Evolutionary conservation across 495 filamentous ascomycete genomes (phyloP), one percentile per base, ranked within the genome.

Genomic region (Lichenothelia convexa): DNA sequence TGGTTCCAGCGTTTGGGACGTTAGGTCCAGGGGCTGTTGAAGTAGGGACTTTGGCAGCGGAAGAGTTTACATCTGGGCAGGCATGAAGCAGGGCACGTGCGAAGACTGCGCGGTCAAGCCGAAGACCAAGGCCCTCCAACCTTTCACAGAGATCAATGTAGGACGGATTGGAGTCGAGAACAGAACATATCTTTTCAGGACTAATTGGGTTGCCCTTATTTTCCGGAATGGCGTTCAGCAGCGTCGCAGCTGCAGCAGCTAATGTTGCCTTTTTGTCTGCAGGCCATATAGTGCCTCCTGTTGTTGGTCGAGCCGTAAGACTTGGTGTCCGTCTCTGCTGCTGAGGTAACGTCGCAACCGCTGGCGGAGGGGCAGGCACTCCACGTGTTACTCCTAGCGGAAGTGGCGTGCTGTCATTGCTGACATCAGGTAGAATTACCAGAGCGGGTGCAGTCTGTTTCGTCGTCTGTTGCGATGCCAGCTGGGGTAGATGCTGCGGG

Each of bases 121-220:
- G 41, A 19, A 69, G 50, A 1, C 61, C 60, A 31, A 49, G 48
- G 1, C 29, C 21, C 36, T 71, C 67, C n/a, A 70, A 46, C 21
- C 47, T 43, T 39, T 63, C 57, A 45, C 67, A 71, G 3, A 71
- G 47, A 33, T 61, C 56, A 34, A 50, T 51, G 45, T 70, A 70
- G 13, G 54, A 59, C 0, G 64, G 64, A 47, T 68, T 67, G 15
- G 36, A 37, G 27, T 67, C 50, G 15, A 71, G 42, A 18, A 70
- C 48, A 5, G 35, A 36, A 27, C 49, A 46, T 1, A 70, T 50
- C 16, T 55, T 36, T 3, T 57, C 45, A n/a, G 49, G 12, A 13
- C 12, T 21, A 8, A 53, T 21, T 2, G 23, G 41, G 9, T 38
- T 49, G 15, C 34, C 33, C 6, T 32, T 36, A 36, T 61, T 61